Evolutionary conservation across 108 stramenopile genomes (phyloP), one percentile per base, ranked within the genome.

Genomic region (Phaeodactylum tricornutum): DNA sequence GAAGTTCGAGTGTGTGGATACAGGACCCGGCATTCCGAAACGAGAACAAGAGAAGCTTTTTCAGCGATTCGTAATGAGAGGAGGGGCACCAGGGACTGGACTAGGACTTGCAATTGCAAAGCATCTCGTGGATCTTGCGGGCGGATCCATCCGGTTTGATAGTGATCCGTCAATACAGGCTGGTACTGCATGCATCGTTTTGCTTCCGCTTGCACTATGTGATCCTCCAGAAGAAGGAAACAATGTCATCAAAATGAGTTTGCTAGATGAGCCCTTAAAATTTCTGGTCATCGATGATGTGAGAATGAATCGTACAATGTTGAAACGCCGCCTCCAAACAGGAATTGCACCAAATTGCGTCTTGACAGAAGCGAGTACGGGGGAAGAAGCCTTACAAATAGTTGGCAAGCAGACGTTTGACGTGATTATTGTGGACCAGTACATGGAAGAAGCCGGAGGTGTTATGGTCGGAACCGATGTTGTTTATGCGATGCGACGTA

Each of bases 11-110:
- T 71, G 73, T 25, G 46, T 38, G 3, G 84, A 91, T 57, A 84
- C 85, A 36, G 89, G 89, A 11, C 84, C 81, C n/a, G 84, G 89
- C 19, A 84, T 91, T 37, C 72, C 78, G 9, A 64, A 67, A 20
- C 52, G 33, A 16, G 81, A 86, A 17, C 75, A 72, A 46, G 46
- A 59, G 21, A 77, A 64, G 14, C 64, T 91, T 16, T 84, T 91
- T 47, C 74, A 79, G 12, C 57, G 89, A 17, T 75, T 71, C 32
- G 80, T 81, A 2, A 80, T 75, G 63, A 66, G 89, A 30, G 82
- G 84, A 21, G 71, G 69, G 1, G 77, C 74, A 17, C 66, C 67
- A 19, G 89, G 89, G 1, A 77, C 67, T 11, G 89, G 89, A 8
- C 57, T 91, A 11, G 89, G 89, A 3, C 57, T 91, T 12, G 68